Percentiles rank a stretch among this genome's conserved stretches.
Conservation (phyloP, 495 filamentous ascomycete species). For the Tetracladium setigerum region DNA sequence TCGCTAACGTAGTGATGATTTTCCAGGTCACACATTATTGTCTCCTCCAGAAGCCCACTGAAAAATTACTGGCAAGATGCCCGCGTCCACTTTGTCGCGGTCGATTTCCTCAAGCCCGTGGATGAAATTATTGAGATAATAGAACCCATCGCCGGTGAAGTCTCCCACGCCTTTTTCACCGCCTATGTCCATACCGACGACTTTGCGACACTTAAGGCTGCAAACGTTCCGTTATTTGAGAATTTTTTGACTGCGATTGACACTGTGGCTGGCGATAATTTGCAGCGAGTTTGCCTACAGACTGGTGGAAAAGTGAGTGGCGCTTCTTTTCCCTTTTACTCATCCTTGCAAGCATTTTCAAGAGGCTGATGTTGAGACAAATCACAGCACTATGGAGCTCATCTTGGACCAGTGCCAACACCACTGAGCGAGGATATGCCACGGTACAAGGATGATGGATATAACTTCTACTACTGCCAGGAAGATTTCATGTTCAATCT, state of each 20-base stretch:
- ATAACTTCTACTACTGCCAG: constrained; percentile 30
- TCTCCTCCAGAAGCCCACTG: constrained; percentile 23
- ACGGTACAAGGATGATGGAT: constrained; percentile 19
- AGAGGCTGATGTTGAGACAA: no score
- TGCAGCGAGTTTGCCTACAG: constrained; percentile 1
- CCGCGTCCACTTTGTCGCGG: constrained; percentile 21
- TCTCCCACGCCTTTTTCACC: constrained; percentile 26
- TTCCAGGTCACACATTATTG: constrained; percentile 26
- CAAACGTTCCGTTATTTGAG: constrained; percentile 23
- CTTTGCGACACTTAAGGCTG: constrained; percentile 17
- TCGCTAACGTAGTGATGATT: no score
- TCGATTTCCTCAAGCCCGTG: constrained; percentile 7
- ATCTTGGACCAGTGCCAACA: constrained; percentile 23
- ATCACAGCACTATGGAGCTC: constrained; percentile 29
- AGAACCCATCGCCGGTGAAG: constrained; percentile 13
- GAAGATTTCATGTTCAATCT: constrained; percentile 24
- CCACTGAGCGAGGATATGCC: constrained; percentile 22
- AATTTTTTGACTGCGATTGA: constrained; percentile 26
- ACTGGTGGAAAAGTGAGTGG: constrained; percentile 7
- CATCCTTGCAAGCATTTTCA: no score
- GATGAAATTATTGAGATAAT: constrained; percentile 13
- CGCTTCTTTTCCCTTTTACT: no score
- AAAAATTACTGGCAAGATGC: constrained; percentile 16
- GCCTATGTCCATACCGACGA: constrained; percentile 28
- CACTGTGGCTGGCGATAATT: not conserved